These are phyloP conservation scores for Ascochyta koolunga DNA, from an alignment of 2,329 filamentous ascomycete genomes.

Conservation along the genomic window DNA sequence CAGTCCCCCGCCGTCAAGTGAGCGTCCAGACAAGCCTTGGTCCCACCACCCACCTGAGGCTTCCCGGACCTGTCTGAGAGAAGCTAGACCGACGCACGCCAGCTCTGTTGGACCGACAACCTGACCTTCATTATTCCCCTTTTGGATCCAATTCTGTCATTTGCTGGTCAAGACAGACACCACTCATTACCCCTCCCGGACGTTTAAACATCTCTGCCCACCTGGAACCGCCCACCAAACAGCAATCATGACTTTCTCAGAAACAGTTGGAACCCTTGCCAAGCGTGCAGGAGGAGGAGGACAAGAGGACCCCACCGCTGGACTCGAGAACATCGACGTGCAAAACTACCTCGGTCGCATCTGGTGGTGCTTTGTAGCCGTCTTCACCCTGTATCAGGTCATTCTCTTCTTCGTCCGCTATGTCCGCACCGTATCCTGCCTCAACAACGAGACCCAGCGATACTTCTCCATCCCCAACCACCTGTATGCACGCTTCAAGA, in stretches of 20 bases:
- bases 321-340: conserved; percentile 42
- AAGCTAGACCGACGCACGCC: conserved; percentile 13
- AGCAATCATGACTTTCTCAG: conserved; percentile 33
- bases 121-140: conserved; percentile 11
- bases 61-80: conserved; percentile 11
- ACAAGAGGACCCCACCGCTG: conserved; percentile 35
- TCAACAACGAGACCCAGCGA: conserved; percentile 78
- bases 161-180: conserved; percentile 49
- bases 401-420: conserved; percentile 67
- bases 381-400: conserved; percentile 71
- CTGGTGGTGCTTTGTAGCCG: conserved; percentile 67
- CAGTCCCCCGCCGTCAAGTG: conserved; percentile 26
- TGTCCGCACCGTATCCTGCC: conserved; percentile 73
- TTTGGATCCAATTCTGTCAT: conserved; percentile 34
- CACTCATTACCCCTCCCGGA: conserved; percentile 36
- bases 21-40: conserved; percentile 27
- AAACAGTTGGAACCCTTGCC: conserved; percentile 23
- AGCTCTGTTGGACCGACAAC: conserved; percentile 17
- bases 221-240: conserved; percentile 18
- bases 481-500: conserved; percentile 53
- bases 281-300: conserved; percentile 34
- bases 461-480: conserved; percentile 74
- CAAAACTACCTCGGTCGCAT: conserved; percentile 47
- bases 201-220: conserved; percentile 21
- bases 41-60: conserved; percentile 14